Base-by-base conservation (phyloP, 179 eudicot genomes). In the Beta corolliflora region DNA sequence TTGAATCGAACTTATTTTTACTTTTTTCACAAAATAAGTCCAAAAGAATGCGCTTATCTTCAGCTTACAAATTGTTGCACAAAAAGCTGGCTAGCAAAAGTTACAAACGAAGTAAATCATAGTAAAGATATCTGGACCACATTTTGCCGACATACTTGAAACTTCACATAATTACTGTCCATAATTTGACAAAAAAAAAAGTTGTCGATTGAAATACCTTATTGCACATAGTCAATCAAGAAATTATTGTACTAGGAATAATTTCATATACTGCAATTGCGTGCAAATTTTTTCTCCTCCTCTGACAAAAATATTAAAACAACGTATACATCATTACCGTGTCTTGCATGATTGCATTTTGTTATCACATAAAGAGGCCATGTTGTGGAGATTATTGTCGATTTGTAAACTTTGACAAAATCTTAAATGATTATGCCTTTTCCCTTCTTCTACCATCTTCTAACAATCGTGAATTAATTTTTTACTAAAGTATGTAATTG, bases 91-190 rank as follows among this genome's bases (percentile, higher is more conserved):
- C 25, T 25, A 63, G 19, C 16, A 9, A 77, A 23, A 65, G 65
- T 60, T 23, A 7, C 2, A 59, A 54, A 67, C 0, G 13, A 71
- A 50, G 15, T 58, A 71, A 72, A 60, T 60, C 29, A 68, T 41
- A 68, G 23, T 54, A 75, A 76, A 76, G 73, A 44, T 76, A 18
- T 81, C 3, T 75, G 80, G 76, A 76, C 84, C 71, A 69, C 76
- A 69, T 56, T 76, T 76, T 58, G 80, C 80, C 76, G 84, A 76
- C 83, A 81, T 29, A 81, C 46, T 81, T 81, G 63, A 69, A 68
- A 69, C 75, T 16, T 21, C 18, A 58, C 71, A 31, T 75, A 55
- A 81, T 81, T 15, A 65, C 65, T 68, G 65, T 66, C 64, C 48
- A 64, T 77, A 16, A 16, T 18, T 52, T 69, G 10, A 4, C 50